A percentile compares a stretch with the other conserved stretches of the same genome.
Conservation (phyloP, 257 asterid species). For the Anisodus acutangulus region DNA sequence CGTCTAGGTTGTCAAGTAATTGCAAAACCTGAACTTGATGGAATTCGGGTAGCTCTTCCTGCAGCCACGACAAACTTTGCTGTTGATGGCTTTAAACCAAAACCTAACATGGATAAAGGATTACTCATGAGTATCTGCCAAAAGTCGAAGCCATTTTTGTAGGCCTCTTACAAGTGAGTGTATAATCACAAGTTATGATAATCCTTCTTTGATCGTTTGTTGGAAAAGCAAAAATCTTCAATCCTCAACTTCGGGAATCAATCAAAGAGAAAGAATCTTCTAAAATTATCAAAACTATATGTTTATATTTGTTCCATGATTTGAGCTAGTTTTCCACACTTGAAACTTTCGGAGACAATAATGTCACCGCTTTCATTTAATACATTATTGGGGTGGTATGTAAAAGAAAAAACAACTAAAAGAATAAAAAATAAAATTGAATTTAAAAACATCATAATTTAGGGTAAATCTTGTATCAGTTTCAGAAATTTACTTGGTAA, state of each 20-base stretch:
- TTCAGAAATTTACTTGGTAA: neutral
- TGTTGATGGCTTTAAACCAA: conserved; percentile 92
- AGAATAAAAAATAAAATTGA: neutral
- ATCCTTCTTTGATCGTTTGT: no score
- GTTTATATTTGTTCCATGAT: no score
- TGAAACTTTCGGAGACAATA: no score
- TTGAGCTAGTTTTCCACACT: no score
- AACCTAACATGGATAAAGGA: conserved; percentile 38
- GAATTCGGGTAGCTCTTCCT: conserved; percentile 84
- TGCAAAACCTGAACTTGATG: conserved; percentile 85
- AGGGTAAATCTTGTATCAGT: neutral
- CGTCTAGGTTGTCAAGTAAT: conserved; percentile 94
- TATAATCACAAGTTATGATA: neutral
- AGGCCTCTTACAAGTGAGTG: conserved; percentile 25
- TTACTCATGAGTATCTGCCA: neutral
- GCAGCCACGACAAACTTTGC: conserved; percentile 91
- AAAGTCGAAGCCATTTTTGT: conserved; percentile 24
- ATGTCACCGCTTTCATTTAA: no score
- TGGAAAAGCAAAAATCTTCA: no score
- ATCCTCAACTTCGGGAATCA: no score
- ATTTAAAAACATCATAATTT: no score
- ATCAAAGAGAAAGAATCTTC: no score
- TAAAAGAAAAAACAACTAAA: neutral
- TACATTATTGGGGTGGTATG: neutral
- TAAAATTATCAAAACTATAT: no score